A percentile compares a stretch with the other conserved stretches of the same genome.
Conservation (phyloP, 495 filamentous ascomycete genomes). For the Podospora appendiculata region DNA sequence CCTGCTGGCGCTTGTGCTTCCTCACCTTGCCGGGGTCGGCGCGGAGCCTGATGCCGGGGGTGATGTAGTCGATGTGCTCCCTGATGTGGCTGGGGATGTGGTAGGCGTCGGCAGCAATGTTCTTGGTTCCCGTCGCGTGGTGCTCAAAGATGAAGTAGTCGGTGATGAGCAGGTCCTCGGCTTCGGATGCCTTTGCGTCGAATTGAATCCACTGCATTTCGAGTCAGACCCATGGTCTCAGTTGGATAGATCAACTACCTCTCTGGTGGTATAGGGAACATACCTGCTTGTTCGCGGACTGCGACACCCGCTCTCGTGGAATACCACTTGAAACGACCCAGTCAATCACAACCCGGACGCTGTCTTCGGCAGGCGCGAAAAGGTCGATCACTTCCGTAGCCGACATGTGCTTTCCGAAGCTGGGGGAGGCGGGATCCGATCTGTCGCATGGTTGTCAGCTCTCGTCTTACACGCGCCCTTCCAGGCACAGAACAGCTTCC, state of each 20-base stretch:
- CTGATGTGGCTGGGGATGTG: slow-evolving; percentile 44
- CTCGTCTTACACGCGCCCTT: not conserved
- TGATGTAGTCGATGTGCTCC: slow-evolving; percentile 50
- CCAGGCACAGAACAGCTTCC: not conserved
- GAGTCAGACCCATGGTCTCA: not conserved
- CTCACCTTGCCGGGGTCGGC: slow-evolving; percentile 1
- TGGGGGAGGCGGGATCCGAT: slow-evolving; percentile 57
- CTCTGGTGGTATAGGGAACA: not conserved
- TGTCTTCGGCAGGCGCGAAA: slow-evolving; percentile 39
- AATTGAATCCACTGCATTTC: slow-evolving; percentile 39
- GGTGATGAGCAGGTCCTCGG: slow-evolving; percentile 44
- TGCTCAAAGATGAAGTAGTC: slow-evolving; percentile 50
- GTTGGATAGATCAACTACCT: not conserved
- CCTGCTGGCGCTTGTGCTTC: not conserved
- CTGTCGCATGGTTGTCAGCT: slow-evolving; percentile 38
- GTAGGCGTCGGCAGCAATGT: slow-evolving; percentile 28
- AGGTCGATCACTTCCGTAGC: slow-evolving; percentile 41
- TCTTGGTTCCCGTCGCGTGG: slow-evolving; percentile 7
- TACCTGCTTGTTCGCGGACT: slow-evolving; percentile 18
- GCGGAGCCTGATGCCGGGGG: slow-evolving; percentile 40
- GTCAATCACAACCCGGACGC: slow-evolving; percentile 31
- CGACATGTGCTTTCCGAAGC: slow-evolving; percentile 46
- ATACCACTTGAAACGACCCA: slow-evolving; percentile 49
- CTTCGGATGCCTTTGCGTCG: slow-evolving; percentile 43
- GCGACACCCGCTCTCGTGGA: slow-evolving; percentile 13